A percentile compares a stretch with the other conserved stretches of the same genome.
Conservation (phyloP, 169 alveolate genomes). For the Eimeria acervulina region DNA sequence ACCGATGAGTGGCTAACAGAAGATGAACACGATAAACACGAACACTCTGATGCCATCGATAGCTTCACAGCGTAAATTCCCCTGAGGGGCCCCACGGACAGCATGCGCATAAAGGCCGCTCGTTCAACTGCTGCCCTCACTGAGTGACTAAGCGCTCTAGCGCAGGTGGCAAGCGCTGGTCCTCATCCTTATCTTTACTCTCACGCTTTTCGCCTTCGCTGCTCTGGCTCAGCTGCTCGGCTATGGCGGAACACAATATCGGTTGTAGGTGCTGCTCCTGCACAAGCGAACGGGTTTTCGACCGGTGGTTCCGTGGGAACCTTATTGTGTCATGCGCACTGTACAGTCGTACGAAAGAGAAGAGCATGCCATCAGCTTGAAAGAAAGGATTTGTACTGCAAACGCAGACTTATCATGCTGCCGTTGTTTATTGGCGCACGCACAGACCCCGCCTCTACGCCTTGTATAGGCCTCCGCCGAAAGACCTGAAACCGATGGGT, state of each 20-base stretch:
- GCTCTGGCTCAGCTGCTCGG: slow-evolving; percentile 49
- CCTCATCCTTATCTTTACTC: background rate
- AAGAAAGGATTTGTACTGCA: background rate
- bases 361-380: background rate
- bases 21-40: background rate
- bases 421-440: background rate
- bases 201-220: background rate
- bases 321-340: background rate
- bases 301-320: background rate
- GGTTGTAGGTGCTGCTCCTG: slow-evolving; percentile 93
- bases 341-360: background rate
- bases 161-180: slow-evolving; percentile 59
- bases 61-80: background rate
- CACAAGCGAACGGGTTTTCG: background rate
- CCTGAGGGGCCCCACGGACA: background rate
- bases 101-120: background rate
- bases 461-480: background rate
- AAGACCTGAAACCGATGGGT: background rate
- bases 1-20: background rate
- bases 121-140: slow-evolving; percentile 3
- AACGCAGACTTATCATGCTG: background rate
- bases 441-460: background rate
- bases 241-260: slow-evolving; percentile 88
- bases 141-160: slow-evolving; percentile 22
- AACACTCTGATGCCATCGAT: background rate